A percentile compares a stretch with the other conserved stretches of the same genome.
Evolutionary conservation across 2,329 filamentous ascomycete genomes (phyloP).

Genomic region (Fusarium irregulare): DNA sequence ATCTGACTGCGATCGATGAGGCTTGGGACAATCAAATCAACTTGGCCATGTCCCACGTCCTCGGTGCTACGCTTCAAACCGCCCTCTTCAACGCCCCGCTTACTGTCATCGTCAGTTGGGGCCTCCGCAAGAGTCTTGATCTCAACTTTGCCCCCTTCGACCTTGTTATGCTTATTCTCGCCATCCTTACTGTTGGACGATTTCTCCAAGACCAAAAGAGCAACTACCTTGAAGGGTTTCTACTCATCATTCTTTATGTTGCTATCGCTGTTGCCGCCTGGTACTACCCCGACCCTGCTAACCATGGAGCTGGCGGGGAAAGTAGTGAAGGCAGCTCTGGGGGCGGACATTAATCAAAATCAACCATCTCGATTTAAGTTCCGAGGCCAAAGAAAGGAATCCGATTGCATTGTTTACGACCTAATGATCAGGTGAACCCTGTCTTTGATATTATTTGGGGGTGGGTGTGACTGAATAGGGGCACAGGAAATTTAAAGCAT

Average conservation of each 20-base stretch:
- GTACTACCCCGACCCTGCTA: conserved; percentile 63
- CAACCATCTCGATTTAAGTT: background rate
- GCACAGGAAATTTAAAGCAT: conserved; percentile 2
- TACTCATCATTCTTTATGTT: conserved; percentile 77
- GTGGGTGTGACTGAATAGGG: background rate
- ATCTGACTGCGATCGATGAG: conserved; percentile 85
- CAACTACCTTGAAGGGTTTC: conserved; percentile 87
- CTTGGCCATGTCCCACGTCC: conserved; percentile 84
- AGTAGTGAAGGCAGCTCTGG: conserved; percentile 12
- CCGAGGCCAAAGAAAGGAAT: background rate
- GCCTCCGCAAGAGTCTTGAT: conserved; percentile 75
- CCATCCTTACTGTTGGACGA: conserved; percentile 87
- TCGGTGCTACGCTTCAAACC: conserved; percentile 89
- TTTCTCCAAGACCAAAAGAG: conserved; percentile 89
- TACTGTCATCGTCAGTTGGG: conserved; percentile 86
- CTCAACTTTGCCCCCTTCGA: conserved; percentile 91
- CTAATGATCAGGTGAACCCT: conserved; percentile 12
- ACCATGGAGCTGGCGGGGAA: conserved; percentile 6
- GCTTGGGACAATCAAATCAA: conserved; percentile 88
- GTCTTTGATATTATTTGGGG: conserved; percentile 2
- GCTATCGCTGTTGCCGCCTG: conserved; percentile 69
- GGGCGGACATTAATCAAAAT: conserved; percentile 23
- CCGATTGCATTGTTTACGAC: conserved; percentile 13
- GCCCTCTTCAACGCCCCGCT: conserved; percentile 88
- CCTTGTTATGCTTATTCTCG: conserved; percentile 81